Base-by-base conservation (phyloP, 306 rosid species). In the Pterocarpus macrocarpus region DNA sequence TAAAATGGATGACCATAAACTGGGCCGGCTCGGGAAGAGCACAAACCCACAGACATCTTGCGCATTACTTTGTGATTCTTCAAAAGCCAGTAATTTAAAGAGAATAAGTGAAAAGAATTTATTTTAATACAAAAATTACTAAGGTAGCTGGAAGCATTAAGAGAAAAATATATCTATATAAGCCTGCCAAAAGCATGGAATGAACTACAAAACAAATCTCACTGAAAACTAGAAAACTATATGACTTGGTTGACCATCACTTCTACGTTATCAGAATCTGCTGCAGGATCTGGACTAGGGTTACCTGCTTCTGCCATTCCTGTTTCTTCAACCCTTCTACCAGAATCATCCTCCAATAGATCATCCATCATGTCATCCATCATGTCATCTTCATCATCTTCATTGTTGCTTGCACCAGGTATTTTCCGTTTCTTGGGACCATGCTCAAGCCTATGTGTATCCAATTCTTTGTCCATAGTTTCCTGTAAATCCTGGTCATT, bases 391-490 rank as follows among this genome's bases (percentile, higher is more conserved):
- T 93, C 98, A n/a, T 95, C 94, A 8, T 91, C 98, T 81, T 93
- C 98, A 4, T 89, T 89, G 86, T 90, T 87, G 88, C 81, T 88
- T 64, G 92, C 96, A 6, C 79, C 97, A 0, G 97, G 96, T 77
- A 96, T 91, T 82, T 85, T 93, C 70, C 97, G 87, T 83, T 88
- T 96, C 90, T 95, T 95, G 49, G 99, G 99, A 79, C 99, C 99
- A 75, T 95, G 98, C 92, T 95, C 99, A 35, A 95, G 96, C 90
- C 99, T 90, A 72, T 95, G 98, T 22, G 92, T 93, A 74, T 95
- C 99, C 85, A 95, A 78, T 80, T 95, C 99, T 89, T 93, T 89
- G 91, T 96, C 99, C 99, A 96, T 96, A 39, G 97, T 96, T 88
- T 96, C 98, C 85, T 96, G 99, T 83, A 96, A 88, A 87, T 93